Conservation (phyloP, 176 grass and related monocot species). For the Avena sativa region DNA sequence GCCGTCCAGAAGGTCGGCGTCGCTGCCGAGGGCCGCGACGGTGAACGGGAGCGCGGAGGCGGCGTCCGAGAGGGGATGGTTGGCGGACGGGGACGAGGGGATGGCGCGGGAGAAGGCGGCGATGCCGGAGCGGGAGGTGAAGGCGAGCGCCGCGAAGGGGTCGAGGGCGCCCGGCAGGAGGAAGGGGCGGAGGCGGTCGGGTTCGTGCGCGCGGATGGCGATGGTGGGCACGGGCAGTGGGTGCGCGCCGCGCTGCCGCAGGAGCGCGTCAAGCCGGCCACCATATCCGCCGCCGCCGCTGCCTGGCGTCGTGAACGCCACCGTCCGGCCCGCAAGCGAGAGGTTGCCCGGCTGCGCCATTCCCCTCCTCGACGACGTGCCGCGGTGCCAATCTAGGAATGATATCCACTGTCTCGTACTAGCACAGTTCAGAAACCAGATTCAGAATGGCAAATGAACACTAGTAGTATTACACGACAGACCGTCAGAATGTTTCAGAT, state of each 20-base stretch:
- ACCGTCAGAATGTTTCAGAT: not conserved
- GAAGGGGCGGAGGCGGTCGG: conserved; percentile 62
- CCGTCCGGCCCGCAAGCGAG: conserved; percentile 62
- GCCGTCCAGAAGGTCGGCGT: conserved; percentile 65
- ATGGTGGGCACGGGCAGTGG: conserved; percentile 78
- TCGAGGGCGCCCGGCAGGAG: conserved; percentile 59
- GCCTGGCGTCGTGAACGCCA: conserved; percentile 80
- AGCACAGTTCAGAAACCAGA: not conserved
- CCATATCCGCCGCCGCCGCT: conserved; percentile 44
- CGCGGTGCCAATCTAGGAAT: not conserved
- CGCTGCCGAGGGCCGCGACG: conserved; percentile 67
- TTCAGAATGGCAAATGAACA: not conserved
- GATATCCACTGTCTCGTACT: not conserved
- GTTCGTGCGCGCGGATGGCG: conserved; percentile 48
- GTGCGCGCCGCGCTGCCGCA: conserved; percentile 55
- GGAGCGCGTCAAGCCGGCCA: conserved; percentile 54
- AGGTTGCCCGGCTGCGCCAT: conserved; percentile 48
- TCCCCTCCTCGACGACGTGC: not conserved
- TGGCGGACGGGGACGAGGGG: not conserved
- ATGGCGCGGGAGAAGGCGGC: conserved; percentile 72
- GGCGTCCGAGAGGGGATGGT: conserved; percentile 41
- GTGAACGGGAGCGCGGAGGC: conserved; percentile 51
- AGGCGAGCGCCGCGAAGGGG: conserved; percentile 65
- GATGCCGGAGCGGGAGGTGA: conserved; percentile 89
- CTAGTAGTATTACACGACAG: not conserved